A percentile compares a stretch with the other conserved stretches of the same genome.
These are phyloP conservation scores for Phylloporus gajari DNA, from an alignment of 1,284 basidiomycete genomes.

Conservation along the genomic window DNA sequence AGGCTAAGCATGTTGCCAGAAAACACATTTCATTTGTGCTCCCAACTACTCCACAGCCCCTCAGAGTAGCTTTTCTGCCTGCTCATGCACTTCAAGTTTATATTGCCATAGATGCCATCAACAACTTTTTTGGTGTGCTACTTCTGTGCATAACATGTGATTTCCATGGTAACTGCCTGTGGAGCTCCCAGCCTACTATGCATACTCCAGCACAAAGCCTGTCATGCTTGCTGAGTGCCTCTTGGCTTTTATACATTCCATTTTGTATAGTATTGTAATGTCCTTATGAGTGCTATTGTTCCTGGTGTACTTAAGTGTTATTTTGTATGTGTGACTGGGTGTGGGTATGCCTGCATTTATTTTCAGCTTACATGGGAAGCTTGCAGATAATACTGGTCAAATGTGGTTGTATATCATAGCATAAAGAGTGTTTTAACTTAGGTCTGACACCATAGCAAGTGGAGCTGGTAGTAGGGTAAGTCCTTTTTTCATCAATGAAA, in stretches of 20 bases:
- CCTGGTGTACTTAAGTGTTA: slow-evolving; percentile 12
- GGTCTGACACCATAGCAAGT: too few species aligned
- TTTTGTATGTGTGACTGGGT: neutral
- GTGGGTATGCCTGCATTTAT: neutral
- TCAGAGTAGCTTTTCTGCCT: slow-evolving; percentile 5
- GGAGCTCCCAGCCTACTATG: slow-evolving; percentile 41
- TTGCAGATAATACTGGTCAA: too few species aligned
- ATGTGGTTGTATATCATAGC: too few species aligned
- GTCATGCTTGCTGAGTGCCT: slow-evolving; percentile 42
- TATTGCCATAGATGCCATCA: slow-evolving; percentile 19
- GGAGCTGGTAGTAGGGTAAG: too few species aligned
- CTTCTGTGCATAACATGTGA: slow-evolving; percentile 32
- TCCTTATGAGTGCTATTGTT: slow-evolving; percentile 26
- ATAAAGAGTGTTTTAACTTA: too few species aligned
- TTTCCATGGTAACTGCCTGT: too few species aligned
- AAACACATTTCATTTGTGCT: slow-evolving; percentile 10
- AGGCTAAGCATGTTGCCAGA: too few species aligned
- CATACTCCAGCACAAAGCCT: slow-evolving; percentile 26
- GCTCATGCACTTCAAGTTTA: slow-evolving; percentile 7
- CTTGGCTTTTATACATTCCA: slow-evolving; percentile 39
- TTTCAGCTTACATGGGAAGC: neutral
- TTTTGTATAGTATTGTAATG: neutral
- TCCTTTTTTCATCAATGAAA: too few species aligned
- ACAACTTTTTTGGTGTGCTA: slow-evolving; percentile 33
- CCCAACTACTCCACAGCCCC: slow-evolving; percentile 11